Base-by-base conservation (phyloP, 2,329 filamentous ascomycete species). In the Fusarium oxysporum region DNA sequence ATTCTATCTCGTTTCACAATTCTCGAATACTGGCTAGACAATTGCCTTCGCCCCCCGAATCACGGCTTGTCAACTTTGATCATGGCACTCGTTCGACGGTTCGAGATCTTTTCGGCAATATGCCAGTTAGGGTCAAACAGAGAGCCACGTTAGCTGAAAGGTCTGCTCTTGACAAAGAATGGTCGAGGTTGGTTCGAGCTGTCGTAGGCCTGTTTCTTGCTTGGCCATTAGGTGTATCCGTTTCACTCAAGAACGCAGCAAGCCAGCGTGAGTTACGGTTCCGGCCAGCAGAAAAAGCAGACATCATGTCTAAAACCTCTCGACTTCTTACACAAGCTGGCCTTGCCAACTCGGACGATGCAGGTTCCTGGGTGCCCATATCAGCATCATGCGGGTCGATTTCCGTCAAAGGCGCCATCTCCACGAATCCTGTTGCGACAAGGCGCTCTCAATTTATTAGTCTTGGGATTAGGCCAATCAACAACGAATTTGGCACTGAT, bases 61-160 rank as follows among this genome's bases (percentile, higher is more conserved):
- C 93, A 50, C 84, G 86, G 53, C 76, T 93, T 11, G 76, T 85
- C 13, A 83, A 82, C 40, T 87, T 86, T 62, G 80, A 84, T 25
- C 90, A 93, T 82, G 96, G 96, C 8, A 97, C 95, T 0, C 88
- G 90, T 33, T 90, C 96, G 4, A 87, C 87, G 1, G 92, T 97
- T 10, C 89, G 91, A 62, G 92, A 97, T 79, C 84, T 98, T 2
- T 98, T 98, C 81, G 95, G 95, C 1, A 92, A 91, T 65, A 93
- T 98, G 89, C 95, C 96, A 0, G 96, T 98, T 17, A 91, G 96
- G 19, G 92, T 97, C 32, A 97, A 96, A 79, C 93, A 95, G 75
- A 89, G 95, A 70, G 89, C 90, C 0, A 75, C 89, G 0, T 74
- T 90, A 6, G 82, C 86, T 43, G 84, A 89, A 76, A 86, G 85